These are phyloP conservation scores for Achlya hypogyna DNA, from an alignment of 352 stramenopile genomes.

Conservation along the genomic window DNA sequence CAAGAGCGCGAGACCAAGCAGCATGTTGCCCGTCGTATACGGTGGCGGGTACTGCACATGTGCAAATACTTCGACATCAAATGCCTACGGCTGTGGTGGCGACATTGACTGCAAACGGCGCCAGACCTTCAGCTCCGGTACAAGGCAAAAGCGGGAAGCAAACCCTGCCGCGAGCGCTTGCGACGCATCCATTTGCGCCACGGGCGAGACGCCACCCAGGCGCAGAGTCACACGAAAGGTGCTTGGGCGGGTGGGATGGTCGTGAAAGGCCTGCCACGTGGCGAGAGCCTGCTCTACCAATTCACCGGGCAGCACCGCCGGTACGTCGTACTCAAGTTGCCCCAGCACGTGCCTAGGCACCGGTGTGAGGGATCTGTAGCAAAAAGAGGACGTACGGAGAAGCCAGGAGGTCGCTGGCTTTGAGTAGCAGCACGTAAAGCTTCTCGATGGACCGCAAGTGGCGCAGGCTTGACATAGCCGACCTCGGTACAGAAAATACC, in stretches of 20 bases:
- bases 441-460: slow-evolving; percentile 11
- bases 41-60: slow-evolving; percentile 15
- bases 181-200: background rate
- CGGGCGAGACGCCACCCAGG: background rate
- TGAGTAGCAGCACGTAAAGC: slow-evolving; percentile 1
- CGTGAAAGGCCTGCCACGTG: slow-evolving; percentile 1
- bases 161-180: slow-evolving; percentile 8
- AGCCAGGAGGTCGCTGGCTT: background rate
- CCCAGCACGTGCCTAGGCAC: background rate
- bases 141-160: background rate
- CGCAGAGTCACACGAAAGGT: slow-evolving; percentile 13
- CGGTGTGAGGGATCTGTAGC: background rate
- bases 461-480: background rate
- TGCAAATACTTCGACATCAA: slow-evolving; percentile 16
- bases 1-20: slow-evolving; percentile 3
- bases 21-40: background rate
- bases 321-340: background rate
- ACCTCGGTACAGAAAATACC: background rate
- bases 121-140: slow-evolving; percentile 2
- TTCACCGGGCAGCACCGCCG: background rate
- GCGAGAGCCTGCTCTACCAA: background rate
- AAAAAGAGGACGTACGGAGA: background rate
- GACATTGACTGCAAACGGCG: background rate
- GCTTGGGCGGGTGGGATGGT: background rate
- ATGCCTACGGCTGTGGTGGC: background rate